Evolutionary conservation across 805 yeast species (phyloP).

Genomic region (Yamadazyma takamatsuzukensis): DNA sequence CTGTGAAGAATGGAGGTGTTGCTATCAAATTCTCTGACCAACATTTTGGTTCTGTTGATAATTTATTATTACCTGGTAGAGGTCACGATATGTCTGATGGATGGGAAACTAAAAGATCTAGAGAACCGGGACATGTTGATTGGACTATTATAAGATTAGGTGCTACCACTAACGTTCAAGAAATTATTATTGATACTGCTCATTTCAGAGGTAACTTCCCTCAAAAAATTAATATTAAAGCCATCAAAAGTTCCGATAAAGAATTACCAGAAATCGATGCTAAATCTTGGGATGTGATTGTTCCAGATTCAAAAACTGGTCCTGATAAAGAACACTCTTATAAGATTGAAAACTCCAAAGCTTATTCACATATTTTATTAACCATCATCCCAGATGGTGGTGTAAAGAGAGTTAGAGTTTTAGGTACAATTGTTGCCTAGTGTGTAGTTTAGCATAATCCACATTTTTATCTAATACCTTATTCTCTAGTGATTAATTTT

Average conservation of each 20-base stretch:
- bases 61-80: slow-evolving; percentile 85
- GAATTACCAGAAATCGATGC: slow-evolving; percentile 40
- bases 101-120: slow-evolving; percentile 94
- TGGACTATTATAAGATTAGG: slow-evolving; percentile 89
- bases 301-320: slow-evolving; percentile 67
- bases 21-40: slow-evolving; percentile 83
- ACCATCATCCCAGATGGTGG: slow-evolving; percentile 97
- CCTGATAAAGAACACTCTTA: slow-evolving; percentile 79
- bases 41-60: slow-evolving; percentile 91
- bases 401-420: slow-evolving; percentile 82
- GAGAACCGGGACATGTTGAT: slow-evolving; percentile 80
- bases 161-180: slow-evolving; percentile 50
- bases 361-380: slow-evolving; percentile 67
- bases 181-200: slow-evolving; percentile 82
- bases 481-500: no score
- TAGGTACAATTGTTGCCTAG: slow-evolving; percentile 47
- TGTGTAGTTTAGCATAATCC: not conserved
- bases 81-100: slow-evolving; percentile 98
- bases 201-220: slow-evolving; percentile 96
- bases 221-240: slow-evolving; percentile 71
- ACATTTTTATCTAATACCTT: no score
- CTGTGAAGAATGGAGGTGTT: slow-evolving; percentile 84
- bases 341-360: slow-evolving; percentile 25
- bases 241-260: slow-evolving; percentile 31
- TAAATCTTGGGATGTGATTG: slow-evolving; percentile 61